Base-by-base conservation (phyloP, 2,329 filamentous ascomycete genomes). In the Coniochaeta sp. region DNA sequence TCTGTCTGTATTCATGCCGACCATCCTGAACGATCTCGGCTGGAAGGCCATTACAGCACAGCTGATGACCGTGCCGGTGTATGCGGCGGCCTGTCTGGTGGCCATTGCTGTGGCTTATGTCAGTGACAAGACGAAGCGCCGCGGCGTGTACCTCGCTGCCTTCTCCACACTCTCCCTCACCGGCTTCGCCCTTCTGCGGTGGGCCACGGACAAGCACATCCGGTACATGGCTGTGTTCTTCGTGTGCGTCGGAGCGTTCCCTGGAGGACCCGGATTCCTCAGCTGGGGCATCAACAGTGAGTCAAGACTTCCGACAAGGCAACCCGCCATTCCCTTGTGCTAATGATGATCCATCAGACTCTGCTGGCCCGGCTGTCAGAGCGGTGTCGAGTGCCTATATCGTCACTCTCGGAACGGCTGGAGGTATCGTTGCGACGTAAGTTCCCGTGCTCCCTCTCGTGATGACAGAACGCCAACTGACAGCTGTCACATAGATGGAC, bases 231-330 rank as follows among this genome's bases (percentile, higher is more conserved):
- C 76, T 9, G 71, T 82, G 13, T 82, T 77, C 61, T 71, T 82
- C 42, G 76, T 78, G 49, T 75, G 77, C 9, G 64, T 77, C 1
- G 79, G 79, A 22, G 78, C 76, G 0, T 82, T 82, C 63, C 78
- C 79, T 1, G 78, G 78, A 30, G 79, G 79, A 0, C 79, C 79
- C 0, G 77, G 76, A 0, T 82, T 81, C 65, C 60, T 83, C 40
- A 73, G 73, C 6, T 83, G 79, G 80, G 78, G 72, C 0, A 69
- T 82, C 52, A 83, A 83, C 61, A 83, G 72, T 67, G 61, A 56
- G 57, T 42, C 20, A 3, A 26, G 20, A 30, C 35, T 12, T 40
- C 8, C 24, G 6, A 4, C 27, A 12, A 30, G 67, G n/a, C 6
- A 27, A 27, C 22, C 27, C 12, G 38, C 26, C 22, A 18, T 20